A percentile compares a stretch with the other conserved stretches of the same genome.
These are phyloP conservation scores for Xylariaceae sp. DNA, from an alignment of 2,329 filamentous ascomycete genomes.

Conservation along the genomic window DNA sequence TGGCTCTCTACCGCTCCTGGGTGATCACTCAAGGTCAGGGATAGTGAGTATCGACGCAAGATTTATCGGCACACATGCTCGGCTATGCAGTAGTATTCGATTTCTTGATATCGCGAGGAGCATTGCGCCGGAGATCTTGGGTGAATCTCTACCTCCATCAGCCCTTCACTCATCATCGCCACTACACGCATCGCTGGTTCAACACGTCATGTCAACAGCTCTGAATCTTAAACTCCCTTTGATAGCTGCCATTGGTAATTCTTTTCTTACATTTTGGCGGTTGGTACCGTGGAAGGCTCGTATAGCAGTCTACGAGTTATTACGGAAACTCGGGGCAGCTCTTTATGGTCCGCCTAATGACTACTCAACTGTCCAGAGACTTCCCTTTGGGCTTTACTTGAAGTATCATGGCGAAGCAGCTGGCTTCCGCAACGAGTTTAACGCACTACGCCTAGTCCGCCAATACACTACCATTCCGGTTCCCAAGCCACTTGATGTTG, in stretches of 20 bases:
- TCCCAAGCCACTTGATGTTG: slow-evolving; percentile 38
- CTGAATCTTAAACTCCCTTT: background rate
- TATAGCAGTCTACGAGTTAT: slow-evolving; percentile 28
- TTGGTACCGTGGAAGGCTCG: slow-evolving; percentile 27
- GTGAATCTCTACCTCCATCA: background rate
- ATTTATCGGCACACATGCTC: slow-evolving; percentile 41
- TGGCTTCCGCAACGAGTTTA: slow-evolving; percentile 38
- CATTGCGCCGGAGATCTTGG: slow-evolving; percentile 11
- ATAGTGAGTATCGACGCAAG: slow-evolving; percentile 39
- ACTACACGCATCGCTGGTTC: background rate
- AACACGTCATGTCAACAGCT: background rate
- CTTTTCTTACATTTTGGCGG: slow-evolving; percentile 30
- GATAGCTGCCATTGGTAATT: slow-evolving; percentile 11
- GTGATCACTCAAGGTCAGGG: slow-evolving; percentile 41
- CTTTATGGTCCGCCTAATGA: slow-evolving; percentile 30
- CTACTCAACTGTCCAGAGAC: slow-evolving; percentile 27
- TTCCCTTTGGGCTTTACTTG: slow-evolving; percentile 45
- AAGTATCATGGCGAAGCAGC: slow-evolving; percentile 32
- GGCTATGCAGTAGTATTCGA: slow-evolving; percentile 37
- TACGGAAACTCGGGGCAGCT: slow-evolving; percentile 29
- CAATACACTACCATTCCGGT: slow-evolving; percentile 39
- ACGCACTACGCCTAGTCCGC: slow-evolving; percentile 37
- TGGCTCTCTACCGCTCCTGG: slow-evolving; percentile 37
- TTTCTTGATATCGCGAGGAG: slow-evolving; percentile 33
- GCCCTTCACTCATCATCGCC: background rate